Conservation (phyloP, 2,329 filamentous ascomycete genomes). For the Sclerotinia spermophila region DNA sequence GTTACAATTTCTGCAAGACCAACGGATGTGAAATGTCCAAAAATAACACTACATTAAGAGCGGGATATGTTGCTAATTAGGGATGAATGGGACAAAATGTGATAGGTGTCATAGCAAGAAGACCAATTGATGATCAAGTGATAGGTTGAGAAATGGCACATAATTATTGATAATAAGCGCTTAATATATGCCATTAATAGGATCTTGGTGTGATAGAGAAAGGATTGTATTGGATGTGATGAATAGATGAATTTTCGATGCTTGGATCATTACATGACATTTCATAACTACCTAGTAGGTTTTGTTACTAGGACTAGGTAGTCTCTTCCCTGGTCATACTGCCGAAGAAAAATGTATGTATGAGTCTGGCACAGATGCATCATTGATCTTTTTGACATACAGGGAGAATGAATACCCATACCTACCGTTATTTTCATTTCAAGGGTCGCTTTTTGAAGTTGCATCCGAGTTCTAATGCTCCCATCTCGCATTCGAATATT, state of each 20-base stretch:
- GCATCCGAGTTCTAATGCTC: constrained; percentile 2
- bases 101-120: background rate
- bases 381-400: constrained; percentile 5
- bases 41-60: constrained; percentile 17
- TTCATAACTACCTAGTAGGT: background rate
- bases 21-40: constrained; percentile 13
- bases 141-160: constrained; percentile 3
- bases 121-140: constrained; percentile 2
- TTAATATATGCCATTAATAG: constrained; percentile 18
- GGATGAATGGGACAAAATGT: constrained; percentile 9
- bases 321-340: background rate
- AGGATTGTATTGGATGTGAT: constrained; percentile 11
- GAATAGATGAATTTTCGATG: background rate
- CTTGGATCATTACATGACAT: constrained; percentile 8
- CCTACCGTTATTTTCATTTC: constrained; percentile 4
- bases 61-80: constrained; percentile 19
- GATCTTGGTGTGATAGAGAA: background rate
- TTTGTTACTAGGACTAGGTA: background rate
- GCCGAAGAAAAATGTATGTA: background rate
- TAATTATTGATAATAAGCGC: constrained; percentile 19
- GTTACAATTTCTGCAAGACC: constrained; percentile 8
- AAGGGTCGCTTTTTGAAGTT: background rate
- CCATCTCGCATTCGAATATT: constrained; percentile 2
- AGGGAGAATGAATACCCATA: background rate
- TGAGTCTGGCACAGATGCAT: background rate